Evolutionary conservation across 2,329 filamentous ascomycete species (phyloP).

Genomic region (Ilyonectria sp.): DNA sequence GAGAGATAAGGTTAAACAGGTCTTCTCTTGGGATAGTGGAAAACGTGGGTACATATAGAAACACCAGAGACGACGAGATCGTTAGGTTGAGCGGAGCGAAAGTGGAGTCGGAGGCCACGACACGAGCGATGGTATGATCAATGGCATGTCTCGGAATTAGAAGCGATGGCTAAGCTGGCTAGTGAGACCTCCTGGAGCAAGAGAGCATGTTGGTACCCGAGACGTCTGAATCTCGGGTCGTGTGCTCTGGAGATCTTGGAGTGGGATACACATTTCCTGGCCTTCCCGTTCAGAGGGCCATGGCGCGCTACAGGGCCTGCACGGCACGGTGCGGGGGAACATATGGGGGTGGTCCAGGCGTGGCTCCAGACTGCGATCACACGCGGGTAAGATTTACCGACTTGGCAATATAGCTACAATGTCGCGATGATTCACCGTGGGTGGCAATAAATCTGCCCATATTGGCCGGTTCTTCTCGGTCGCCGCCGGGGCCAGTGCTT

Average conservation of each 20-base stretch:
- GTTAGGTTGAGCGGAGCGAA: not conserved
- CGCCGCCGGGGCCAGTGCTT: too few species aligned
- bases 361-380: not conserved
- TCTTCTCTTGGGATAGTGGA: not conserved
- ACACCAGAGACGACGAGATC: not conserved
- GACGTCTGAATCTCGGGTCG: conserved; percentile 4
- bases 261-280: conserved; percentile 31
- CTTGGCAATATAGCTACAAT: not conserved
- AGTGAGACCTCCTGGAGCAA: conserved; percentile 18
- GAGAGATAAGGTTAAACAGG: not conserved
- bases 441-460: not conserved
- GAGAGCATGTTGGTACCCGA: conserved; percentile 42
- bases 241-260: conserved; percentile 5
- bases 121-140: conserved; percentile 17
- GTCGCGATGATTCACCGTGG: not conserved
- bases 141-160: conserved; percentile 20
- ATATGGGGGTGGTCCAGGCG: not conserved
- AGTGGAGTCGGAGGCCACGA: conserved; percentile 2
- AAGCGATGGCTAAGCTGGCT: not conserved
- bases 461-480: not conserved
- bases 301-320: conserved; percentile 2
- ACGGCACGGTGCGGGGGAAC: not conserved
- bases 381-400: conserved; percentile 24
- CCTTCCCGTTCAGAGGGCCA: conserved; percentile 10
- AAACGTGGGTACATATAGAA: conserved; percentile 23